Percentiles rank a stretch among this genome's conserved stretches.
phyloP scores from a whole-genome alignment of 371 early-diverging fungal genomes.

The Mortierella sp. region DNA sequence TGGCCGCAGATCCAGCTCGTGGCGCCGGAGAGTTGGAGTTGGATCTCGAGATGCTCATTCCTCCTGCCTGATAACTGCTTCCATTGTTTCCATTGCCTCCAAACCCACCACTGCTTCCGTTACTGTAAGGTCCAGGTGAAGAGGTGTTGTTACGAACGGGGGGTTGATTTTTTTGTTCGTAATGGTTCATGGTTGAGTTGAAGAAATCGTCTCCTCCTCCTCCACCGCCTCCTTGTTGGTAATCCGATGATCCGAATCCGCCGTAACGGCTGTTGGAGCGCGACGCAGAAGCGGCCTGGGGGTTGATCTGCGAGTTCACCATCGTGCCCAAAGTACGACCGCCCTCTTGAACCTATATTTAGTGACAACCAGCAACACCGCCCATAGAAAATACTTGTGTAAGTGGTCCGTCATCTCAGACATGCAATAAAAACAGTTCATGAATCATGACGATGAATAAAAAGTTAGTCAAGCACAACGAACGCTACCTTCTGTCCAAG shows the following conservation, averaged over 20 bases:
- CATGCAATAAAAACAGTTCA: background rate
- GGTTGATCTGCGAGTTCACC: slow-evolving; percentile 50
- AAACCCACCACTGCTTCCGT: slow-evolving; percentile 6
- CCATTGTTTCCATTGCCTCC: slow-evolving; percentile 8
- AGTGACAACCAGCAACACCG: background rate
- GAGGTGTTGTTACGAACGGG: slow-evolving; percentile 35
- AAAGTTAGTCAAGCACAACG: background rate
- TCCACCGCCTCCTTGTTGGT: slow-evolving; percentile 45
- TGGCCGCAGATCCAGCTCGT: slow-evolving; percentile 40
- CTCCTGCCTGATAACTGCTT: slow-evolving; percentile 31
- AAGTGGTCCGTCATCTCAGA: background rate
- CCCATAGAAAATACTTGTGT: background rate
- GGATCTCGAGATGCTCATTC: slow-evolving; percentile 44
- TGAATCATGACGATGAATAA: background rate
- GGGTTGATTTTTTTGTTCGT: slow-evolving; percentile 55
- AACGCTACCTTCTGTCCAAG: slow-evolving; percentile 75
- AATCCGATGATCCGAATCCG: slow-evolving; percentile 52
- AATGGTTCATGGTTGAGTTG: slow-evolving; percentile 57
- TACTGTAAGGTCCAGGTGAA: slow-evolving; percentile 34
- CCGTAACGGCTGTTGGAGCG: slow-evolving; percentile 49
- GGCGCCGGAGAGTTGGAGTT: slow-evolving; percentile 54
- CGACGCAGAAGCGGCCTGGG: slow-evolving; percentile 28
- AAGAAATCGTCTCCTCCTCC: slow-evolving; percentile 52
- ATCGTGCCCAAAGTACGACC: slow-evolving; percentile 49
- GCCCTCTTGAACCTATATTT: slow-evolving; percentile 49